Percentiles rank a stretch among this genome's conserved stretches.
Evolutionary conservation across 306 rosid species (phyloP).

Genomic region (Dalbergia oliveri): DNA sequence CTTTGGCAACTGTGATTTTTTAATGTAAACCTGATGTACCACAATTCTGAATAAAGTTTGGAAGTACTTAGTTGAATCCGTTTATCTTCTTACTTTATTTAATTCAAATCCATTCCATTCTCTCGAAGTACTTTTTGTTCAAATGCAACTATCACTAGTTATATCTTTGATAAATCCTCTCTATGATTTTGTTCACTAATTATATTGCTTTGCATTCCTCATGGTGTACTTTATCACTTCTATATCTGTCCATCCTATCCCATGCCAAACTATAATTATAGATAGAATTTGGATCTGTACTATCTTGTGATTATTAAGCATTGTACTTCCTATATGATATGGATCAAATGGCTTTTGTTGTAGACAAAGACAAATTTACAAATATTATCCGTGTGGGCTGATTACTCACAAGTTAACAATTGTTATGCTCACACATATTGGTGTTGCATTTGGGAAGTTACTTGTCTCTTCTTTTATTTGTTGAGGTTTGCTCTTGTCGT

Average conservation of each 20-base stretch:
- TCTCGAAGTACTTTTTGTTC: not conserved
- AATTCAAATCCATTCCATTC: not conserved
- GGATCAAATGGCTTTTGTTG: not conserved
- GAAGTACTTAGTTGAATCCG: slow-evolving; percentile 34
- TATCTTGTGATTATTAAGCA: slow-evolving; percentile 1
- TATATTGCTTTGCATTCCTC: not conserved
- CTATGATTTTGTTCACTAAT: not conserved
- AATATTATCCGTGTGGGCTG: not conserved
- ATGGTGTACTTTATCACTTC: not conserved
- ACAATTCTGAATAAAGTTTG: slow-evolving; percentile 15
- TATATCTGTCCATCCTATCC: not conserved
- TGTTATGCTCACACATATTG: not conserved
- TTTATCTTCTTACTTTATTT: slow-evolving; percentile 23
- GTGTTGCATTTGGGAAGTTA: slow-evolving; percentile 4
- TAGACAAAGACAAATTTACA: not conserved
- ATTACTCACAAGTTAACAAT: not conserved
- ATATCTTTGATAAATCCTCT: not conserved
- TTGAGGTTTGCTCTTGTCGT: not conserved
- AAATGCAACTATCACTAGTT: slow-evolving; percentile 3
- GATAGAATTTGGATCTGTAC: not conserved
- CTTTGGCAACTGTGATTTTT: not conserved
- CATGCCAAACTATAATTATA: not conserved
- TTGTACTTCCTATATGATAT: not conserved
- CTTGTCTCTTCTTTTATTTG: not conserved
- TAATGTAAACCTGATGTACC: not conserved